These are phyloP conservation scores for Garcia nutans DNA, from an alignment of 345 rosid species.

Conservation along the genomic window DNA sequence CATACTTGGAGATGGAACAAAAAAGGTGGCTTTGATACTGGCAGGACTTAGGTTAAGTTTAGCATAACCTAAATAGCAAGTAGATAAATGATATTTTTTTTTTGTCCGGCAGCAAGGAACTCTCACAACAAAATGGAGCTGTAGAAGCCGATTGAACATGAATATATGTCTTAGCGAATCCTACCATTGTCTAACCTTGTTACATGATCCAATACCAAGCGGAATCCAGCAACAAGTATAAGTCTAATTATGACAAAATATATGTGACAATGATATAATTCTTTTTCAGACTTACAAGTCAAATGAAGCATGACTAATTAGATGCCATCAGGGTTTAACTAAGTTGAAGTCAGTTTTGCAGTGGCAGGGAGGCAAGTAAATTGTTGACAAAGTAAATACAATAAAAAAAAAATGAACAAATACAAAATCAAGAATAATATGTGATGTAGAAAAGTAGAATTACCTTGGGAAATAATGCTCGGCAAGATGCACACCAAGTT, in stretches of 20 bases:
- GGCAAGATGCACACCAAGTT: constrained; percentile 95
- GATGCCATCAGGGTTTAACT: background rate
- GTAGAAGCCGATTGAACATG: background rate
- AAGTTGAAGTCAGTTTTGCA: background rate
- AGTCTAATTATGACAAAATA: background rate
- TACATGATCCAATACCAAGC: background rate
- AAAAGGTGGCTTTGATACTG: too few species aligned
- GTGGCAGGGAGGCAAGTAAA: background rate
- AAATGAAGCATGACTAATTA: background rate
- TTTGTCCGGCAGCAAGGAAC: background rate
- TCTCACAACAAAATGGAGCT: background rate
- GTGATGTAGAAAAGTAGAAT: constrained; percentile 4
- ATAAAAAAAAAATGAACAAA: background rate
- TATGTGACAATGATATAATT: too few species aligned
- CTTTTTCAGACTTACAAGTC: background rate
- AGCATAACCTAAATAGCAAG: background rate
- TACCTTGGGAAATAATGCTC: constrained; percentile 85
- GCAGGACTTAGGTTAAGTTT: background rate
- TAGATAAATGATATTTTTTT: background rate
- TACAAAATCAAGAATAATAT: background rate
- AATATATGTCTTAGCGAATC: background rate
- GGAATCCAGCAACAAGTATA: background rate
- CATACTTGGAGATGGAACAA: background rate
- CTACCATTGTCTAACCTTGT: background rate
- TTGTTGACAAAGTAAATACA: background rate